phyloP scores from a whole-genome alignment of 148 eudicot genomes.

The Rhododendron vialii region DNA sequence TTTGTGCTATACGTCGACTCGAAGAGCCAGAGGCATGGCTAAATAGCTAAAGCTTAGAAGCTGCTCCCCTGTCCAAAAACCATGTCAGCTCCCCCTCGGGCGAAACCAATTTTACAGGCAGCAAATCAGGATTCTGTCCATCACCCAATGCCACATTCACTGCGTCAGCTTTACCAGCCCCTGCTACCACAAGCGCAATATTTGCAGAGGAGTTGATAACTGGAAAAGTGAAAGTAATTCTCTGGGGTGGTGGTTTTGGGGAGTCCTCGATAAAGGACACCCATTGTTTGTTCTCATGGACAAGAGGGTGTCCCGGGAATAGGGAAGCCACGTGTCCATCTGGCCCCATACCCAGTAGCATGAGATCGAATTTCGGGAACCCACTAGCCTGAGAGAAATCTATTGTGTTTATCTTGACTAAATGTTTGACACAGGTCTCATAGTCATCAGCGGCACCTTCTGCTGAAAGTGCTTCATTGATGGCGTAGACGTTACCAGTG shows the following conservation, averaged over 20 bases:
- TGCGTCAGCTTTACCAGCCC: conserved; percentile 37
- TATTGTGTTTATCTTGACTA: conserved; percentile 28
- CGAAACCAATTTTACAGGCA: conserved; percentile 42
- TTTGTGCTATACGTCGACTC: not conserved
- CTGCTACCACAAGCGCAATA: conserved; percentile 35
- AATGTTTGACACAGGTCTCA: conserved; percentile 38
- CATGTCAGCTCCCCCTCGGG: conserved; percentile 45
- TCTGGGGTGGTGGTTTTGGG: conserved; percentile 61
- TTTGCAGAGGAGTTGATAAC: conserved; percentile 47
- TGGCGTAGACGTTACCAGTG: conserved; percentile 39
- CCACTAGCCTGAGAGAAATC: conserved; percentile 28
- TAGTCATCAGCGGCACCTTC: conserved; percentile 65
- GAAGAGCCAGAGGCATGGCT: not conserved
- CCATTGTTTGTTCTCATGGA: conserved; percentile 48
- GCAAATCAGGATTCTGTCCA: conserved; percentile 18
- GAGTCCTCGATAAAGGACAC: conserved; percentile 56
- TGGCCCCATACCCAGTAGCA: conserved; percentile 64
- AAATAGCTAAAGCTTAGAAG: conserved; percentile 36
- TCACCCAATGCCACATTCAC: conserved; percentile 35
- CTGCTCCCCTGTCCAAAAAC: conserved; percentile 51
- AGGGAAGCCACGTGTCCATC: conserved; percentile 66
- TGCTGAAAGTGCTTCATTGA: conserved; percentile 53
- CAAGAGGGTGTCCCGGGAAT: conserved; percentile 51
- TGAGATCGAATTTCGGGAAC: conserved; percentile 58
- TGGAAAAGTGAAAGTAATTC: conserved; percentile 66